phyloP scores from a whole-genome alignment of 345 rosid species.

The Moricandia arvensis region DNA sequence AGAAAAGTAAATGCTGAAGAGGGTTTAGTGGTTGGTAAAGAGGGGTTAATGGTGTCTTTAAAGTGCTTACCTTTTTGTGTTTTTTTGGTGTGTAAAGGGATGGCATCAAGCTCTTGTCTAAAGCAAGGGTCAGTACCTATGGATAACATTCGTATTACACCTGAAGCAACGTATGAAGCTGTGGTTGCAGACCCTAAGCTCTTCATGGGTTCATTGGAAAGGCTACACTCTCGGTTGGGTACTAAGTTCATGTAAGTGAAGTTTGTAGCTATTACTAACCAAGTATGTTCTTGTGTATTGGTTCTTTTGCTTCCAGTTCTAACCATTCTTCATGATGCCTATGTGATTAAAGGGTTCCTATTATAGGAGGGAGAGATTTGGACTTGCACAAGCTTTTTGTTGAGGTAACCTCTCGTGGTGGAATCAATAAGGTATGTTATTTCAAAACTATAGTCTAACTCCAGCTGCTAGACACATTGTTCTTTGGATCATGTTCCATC shows the following conservation, averaged over 20 bases:
- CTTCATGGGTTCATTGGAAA: not conserved
- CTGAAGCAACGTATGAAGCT: not conserved
- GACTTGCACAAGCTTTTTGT: constrained; percentile 85
- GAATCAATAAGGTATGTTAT: constrained; percentile 74
- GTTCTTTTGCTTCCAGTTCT: not conserved
- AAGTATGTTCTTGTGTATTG: not conserved
- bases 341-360: constrained; percentile 63
- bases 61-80: not conserved
- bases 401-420: constrained; percentile 94
- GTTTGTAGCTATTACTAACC: not conserved
- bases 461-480: not conserved
- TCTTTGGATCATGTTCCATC: not conserved
- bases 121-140: not conserved
- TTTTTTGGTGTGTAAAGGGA: not conserved
- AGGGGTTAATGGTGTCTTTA: not conserved
- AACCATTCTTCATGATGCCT: not conserved
- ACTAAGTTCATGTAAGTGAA: not conserved
- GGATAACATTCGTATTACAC: not conserved
- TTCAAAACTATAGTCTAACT: not conserved
- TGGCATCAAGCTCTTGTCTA: not conserved
- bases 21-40: not conserved
- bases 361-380: constrained; percentile 84
- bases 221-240: not conserved
- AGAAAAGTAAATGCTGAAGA: not conserved
- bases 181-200: not conserved